Percentiles rank a stretch among this genome's conserved stretches.
Conservation (phyloP, 2,329 filamentous ascomycete species). For the Fusarium cicatricum region DNA sequence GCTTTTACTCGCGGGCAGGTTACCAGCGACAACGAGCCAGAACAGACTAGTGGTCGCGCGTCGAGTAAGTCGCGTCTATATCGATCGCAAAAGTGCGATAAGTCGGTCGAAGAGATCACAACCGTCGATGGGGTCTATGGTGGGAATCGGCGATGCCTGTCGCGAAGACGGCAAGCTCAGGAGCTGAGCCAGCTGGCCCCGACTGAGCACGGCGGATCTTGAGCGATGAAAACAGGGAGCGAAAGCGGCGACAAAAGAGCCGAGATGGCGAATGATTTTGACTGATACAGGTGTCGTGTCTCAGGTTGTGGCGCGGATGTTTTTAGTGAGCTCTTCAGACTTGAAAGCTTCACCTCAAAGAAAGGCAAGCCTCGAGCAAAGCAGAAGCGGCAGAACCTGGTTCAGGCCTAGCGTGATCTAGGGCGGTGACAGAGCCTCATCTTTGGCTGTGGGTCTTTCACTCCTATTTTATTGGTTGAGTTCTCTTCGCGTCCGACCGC, state of each 20-base stretch:
- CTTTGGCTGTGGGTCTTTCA: no score
- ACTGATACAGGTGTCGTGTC: slow-evolving; percentile 17
- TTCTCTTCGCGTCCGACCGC: slow-evolving; percentile 22
- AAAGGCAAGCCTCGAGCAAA: slow-evolving; percentile 28
- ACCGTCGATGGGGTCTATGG: slow-evolving; percentile 19
- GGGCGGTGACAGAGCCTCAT: slow-evolving; percentile 28
- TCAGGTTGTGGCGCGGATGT: slow-evolving; percentile 25
- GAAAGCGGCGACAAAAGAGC: slow-evolving; percentile 5
- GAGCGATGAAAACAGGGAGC: background rate
- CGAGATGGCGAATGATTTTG: background rate
- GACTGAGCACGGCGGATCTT: slow-evolving; percentile 5
- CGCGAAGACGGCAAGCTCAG: slow-evolving; percentile 29
- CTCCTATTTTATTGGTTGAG: background rate
- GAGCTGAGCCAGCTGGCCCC: slow-evolving; percentile 27
- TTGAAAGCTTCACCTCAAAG: slow-evolving; percentile 37
- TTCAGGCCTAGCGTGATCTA: slow-evolving; percentile 10
- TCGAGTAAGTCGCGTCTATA: background rate
- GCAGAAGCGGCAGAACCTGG: slow-evolving; percentile 25
- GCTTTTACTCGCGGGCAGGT: slow-evolving; percentile 6
- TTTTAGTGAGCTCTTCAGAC: slow-evolving; percentile 25
- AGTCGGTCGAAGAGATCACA: slow-evolving; percentile 1
- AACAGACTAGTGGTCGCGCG: background rate
- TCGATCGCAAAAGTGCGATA: slow-evolving; percentile 11
- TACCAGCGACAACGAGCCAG: background rate
- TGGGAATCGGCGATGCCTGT: slow-evolving; percentile 21